Base-by-base conservation (phyloP, 2,329 filamentous ascomycete species). In the Nemania serpens region DNA sequence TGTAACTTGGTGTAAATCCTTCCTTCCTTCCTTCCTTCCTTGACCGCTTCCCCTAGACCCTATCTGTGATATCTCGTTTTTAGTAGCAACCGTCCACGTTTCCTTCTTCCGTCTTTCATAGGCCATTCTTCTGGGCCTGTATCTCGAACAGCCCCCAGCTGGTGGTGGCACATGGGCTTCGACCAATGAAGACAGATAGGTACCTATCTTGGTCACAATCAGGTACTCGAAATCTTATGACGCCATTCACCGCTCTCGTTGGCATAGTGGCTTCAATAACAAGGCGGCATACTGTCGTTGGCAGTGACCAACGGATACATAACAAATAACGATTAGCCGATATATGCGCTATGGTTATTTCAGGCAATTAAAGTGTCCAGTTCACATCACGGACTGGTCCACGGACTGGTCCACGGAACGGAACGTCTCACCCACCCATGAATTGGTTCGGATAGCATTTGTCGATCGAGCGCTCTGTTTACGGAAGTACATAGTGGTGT, bases 1-100 rank as follows among this genome's bases (percentile, higher is more conserved):
- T 49, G 33, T 62, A 39, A 29, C n/a, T 48, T 47, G 20, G 50
- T 6, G 15, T 39, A 25, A 59, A 33, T 47, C 15, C 37, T 52
- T 47, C 34, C 22, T 49, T 60, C n/a, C n/a, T n/a, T n/a, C n/a
- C n/a, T n/a, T 47, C 15, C 37, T 52, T 47, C 25, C 25, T 29
- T 29, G 61, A 60, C 61, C 56, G 61, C 56, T 46, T 60, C 36
- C 5, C 10, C 29, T 39, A n/a, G 9, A 48, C 12, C 33, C 13
- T 43, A 34, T 43, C 12, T 4, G 12, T 39, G 37, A 29, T 33
- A 18, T 55, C 52, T 53, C 36, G 20, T 41, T n/a, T 34, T n/a
- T 41, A 22, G 25, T 11, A 37, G 13, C 17, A 18, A 36, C 15
- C 58, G 59, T 50, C 59, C 58, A 70, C 69, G 69, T 70, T 70